These are phyloP conservation scores for Abrus precatorius DNA, from an alignment of 306 rosid genomes.

Conservation along the genomic window DNA sequence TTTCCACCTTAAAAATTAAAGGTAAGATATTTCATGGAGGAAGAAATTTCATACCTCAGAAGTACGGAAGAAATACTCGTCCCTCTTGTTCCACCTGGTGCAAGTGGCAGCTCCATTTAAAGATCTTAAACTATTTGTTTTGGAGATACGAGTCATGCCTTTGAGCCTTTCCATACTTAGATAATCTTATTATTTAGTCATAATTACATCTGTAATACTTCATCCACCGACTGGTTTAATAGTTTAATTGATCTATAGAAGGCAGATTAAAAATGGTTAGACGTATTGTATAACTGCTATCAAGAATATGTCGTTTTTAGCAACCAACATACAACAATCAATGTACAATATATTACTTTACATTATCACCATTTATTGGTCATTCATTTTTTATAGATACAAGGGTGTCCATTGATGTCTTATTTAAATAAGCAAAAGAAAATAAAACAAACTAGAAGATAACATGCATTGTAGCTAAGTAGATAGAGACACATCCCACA, in stretches of 20 bases:
- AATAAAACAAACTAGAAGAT: conserved; percentile 40
- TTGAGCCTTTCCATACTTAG: background rate
- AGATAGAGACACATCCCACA: conserved; percentile 41
- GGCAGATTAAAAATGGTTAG: conserved; percentile 19
- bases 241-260: conserved; percentile 19
- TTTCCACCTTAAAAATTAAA: background rate
- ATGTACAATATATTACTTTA: conserved; percentile 12
- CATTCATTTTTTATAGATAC: conserved; percentile 13
- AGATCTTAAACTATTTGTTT: conserved; percentile 22
- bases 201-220: conserved; percentile 23
- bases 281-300: conserved; percentile 33
- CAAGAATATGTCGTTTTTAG: conserved; percentile 27
- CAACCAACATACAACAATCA: conserved; percentile 38
- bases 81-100: conserved; percentile 18
- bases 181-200: conserved; percentile 33
- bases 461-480: conserved; percentile 35
- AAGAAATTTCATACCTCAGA: background rate
- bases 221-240: conserved; percentile 37
- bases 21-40: background rate
- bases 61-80: too few relatives aligned
- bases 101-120: conserved; percentile 37
- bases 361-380: conserved; percentile 38
- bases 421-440: conserved; percentile 26
- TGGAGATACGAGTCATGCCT: background rate
- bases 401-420: conserved; percentile 26